phyloP scores from a whole-genome alignment of 192 early-diverging fungal species.

The Nowakowskiella sp. region DNA sequence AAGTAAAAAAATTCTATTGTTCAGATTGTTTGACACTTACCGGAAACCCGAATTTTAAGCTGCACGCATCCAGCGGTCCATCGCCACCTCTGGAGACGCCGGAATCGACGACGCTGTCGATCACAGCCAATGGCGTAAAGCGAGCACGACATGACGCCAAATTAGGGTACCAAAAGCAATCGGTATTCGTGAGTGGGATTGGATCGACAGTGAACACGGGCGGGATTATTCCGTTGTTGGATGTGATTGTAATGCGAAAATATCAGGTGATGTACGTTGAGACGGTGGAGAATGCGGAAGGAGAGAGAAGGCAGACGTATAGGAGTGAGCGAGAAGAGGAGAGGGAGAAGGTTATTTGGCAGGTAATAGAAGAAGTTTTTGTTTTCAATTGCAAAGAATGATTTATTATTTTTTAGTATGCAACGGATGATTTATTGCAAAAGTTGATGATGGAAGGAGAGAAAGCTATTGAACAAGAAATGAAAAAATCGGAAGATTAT shows the following conservation, averaged over 20 bases:
- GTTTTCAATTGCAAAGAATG: too few species aligned
- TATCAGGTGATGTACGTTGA: constrained; percentile 49
- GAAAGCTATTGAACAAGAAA: too few species aligned
- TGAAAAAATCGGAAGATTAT: too few species aligned
- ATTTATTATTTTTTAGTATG: too few species aligned
- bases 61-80: constrained; percentile 14
- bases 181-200: constrained; percentile 23
- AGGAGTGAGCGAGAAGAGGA: constrained; percentile 49
- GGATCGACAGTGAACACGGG: constrained; percentile 36
- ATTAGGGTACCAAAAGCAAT: constrained; percentile 45
- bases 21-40: constrained; percentile 14
- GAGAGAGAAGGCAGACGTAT: constrained; percentile 30
- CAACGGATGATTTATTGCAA: too few species aligned
- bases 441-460: too few species aligned
- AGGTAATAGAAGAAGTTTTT: constrained; percentile 10
- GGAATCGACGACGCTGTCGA: constrained; percentile 17
- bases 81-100: constrained; percentile 31
- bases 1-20: not conserved
- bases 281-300: constrained; percentile 20
- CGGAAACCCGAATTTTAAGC: constrained; percentile 13
- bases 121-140: constrained; percentile 50
- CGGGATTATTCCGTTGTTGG: constrained; percentile 52
- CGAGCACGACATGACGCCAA: constrained; percentile 53
- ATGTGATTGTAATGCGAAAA: constrained; percentile 48
- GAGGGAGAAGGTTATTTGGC: constrained; percentile 14